Evolutionary conservation across 257 asterid species (phyloP).

Genomic region (Jasminum sambac): DNA sequence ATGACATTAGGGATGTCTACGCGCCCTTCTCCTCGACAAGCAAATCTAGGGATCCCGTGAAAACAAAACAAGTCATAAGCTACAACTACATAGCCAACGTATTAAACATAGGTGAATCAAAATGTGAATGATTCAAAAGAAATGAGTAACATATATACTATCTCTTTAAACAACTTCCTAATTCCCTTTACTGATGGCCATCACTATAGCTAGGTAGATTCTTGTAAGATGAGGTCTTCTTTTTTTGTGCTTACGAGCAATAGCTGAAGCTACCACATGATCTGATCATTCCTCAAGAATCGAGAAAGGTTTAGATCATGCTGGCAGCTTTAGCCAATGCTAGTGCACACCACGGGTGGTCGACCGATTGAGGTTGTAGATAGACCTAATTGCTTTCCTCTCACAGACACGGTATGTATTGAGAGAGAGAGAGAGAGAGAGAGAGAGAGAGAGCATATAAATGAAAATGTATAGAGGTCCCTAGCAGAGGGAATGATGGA

Average conservation of each 20-base stretch:
- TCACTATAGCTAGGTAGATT: conserved; percentile 15
- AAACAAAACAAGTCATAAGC: not conserved
- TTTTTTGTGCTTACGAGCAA: conserved; percentile 34
- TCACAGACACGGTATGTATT: conserved; percentile 6
- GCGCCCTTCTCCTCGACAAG: not conserved
- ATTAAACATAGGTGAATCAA: not conserved
- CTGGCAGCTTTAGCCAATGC: conserved; percentile 84
- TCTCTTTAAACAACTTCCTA: too few relatives aligned
- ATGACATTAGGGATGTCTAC: too few relatives aligned
- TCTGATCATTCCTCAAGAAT: conserved; percentile 38
- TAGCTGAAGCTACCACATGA: conserved; percentile 78
- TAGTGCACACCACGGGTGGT: conserved; percentile 27
- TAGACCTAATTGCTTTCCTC: not conserved
- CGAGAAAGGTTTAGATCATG: conserved; percentile 63
- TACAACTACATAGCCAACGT: not conserved
- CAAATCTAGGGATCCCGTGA: not conserved
- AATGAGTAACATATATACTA: not conserved
- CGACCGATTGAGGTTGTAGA: not conserved
- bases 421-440: conserved; percentile 24
- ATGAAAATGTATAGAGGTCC: conserved; percentile 37
- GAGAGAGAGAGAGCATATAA: conserved; percentile 22
- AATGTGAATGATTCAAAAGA: not conserved
- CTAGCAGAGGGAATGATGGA: conserved; percentile 18
- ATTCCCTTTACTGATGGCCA: not conserved
- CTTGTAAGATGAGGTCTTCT: conserved; percentile 14